Evolutionary conservation across 2,329 filamentous ascomycete species (phyloP).

Genomic region (Phialemoniopsis sp.): DNA sequence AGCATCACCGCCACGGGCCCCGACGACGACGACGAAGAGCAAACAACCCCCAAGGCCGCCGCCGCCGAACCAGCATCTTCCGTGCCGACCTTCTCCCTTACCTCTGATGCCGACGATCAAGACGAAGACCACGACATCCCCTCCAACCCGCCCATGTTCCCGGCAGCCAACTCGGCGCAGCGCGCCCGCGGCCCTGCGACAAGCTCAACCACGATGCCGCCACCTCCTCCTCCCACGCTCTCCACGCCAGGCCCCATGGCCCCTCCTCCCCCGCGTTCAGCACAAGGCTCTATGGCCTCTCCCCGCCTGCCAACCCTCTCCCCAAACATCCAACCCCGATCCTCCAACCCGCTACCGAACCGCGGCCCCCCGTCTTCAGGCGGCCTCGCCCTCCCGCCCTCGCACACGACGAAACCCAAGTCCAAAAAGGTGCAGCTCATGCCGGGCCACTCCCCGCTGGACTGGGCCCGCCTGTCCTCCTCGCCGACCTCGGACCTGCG

Average conservation of each 20-base stretch:
- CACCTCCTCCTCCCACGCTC: conserved; percentile 6
- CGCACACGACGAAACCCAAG: conserved; percentile 43
- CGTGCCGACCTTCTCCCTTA: conserved; percentile 43
- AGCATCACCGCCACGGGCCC: conserved; percentile 1
- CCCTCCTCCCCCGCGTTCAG: conserved; percentile 17
- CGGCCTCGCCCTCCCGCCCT: conserved; percentile 49
- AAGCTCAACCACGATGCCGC: conserved; percentile 4
- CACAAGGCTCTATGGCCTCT: conserved; percentile 18
- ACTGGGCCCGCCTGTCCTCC: conserved; percentile 81
- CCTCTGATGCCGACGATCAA: conserved; percentile 17
- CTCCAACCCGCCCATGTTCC: conserved; percentile 38
- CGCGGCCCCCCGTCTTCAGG: conserved; percentile 31
- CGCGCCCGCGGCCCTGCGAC: conserved; percentile 25
- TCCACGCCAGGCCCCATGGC: conserved; percentile 15
- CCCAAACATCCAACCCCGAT: conserved; percentile 16
- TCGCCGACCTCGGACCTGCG: conserved; percentile 63
- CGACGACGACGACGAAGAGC: conserved; percentile 23
- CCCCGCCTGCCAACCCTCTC: conserved; percentile 19
- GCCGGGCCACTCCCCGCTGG: conserved; percentile 91
- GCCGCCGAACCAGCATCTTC: conserved; percentile 15
- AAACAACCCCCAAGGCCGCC: conserved; percentile 49
- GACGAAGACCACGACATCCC: conserved; percentile 20
- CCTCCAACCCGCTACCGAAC: conserved; percentile 12
- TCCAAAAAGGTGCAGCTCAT: conserved; percentile 72
- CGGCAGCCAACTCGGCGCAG: conserved; percentile 47